Evolutionary conservation across 2,329 filamentous ascomycete species (phyloP), one percentile per base, ranked within the genome.

Genomic region (Orbilia oligospora): DNA sequence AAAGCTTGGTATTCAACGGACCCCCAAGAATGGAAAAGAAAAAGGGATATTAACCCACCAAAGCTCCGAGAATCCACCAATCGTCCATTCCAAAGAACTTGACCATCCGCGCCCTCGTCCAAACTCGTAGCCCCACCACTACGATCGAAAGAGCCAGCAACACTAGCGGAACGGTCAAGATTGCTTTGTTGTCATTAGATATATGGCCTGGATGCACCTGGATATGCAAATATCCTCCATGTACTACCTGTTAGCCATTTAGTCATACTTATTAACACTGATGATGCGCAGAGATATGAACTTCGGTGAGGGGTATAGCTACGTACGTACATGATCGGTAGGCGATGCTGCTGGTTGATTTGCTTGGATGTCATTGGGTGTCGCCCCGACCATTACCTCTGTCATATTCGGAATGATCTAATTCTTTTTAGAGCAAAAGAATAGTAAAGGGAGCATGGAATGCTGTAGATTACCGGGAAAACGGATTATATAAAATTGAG

Each of bases 261-360:
- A 51, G 6, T 16, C 8, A 33, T n/a, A 27, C n/a, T 20, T 27
- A 61, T 73, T 65, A 65, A 65, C 20, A 48, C 27, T 44, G 12
- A 30, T 16, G 6, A 12, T 33, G 9, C 4, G 38, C 16, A 49
- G 12, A 41, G 33, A 66, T 9, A 36, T 8, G 18, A 33, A 30
- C n/a, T 38, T 41, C 1, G 18, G 16, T 3, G 18, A n/a, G 20
- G 18, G 58, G 18, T 1, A 33, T 49, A 20, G 24, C 18, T 78
- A 78, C 68, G 36, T 78, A 78, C 75, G 68, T 78, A 78, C 75
- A 78, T 78, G 75, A 67, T 69, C 68, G 63, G 68, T 78, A 27
- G 75, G 53, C 63, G 75, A 71, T 30, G 75, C 61, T 64, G 75
- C n/a, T 69, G 63, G 53, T 18, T 69, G 22, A 22, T 51, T 38